These are phyloP conservation scores for Zymoseptoria ardabiliae DNA, from an alignment of 2,329 filamentous ascomycete species.

Conservation along the genomic window DNA sequence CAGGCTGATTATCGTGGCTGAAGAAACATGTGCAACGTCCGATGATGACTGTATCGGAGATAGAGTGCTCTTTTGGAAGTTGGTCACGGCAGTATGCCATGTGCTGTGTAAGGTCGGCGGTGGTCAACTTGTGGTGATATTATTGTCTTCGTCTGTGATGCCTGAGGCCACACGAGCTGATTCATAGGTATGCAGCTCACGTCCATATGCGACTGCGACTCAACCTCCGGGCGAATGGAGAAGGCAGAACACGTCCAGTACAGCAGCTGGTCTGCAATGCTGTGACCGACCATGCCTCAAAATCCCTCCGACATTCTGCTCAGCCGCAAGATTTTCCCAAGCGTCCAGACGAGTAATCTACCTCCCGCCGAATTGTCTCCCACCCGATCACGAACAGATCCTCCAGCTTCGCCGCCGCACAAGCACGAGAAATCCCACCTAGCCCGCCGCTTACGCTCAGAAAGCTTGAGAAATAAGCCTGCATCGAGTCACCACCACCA, in stretches of 20 bases:
- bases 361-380: constrained; percentile 8
- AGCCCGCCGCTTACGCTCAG: constrained; percentile 15
- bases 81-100: not conserved
- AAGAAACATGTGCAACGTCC: not conserved
- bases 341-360: constrained; percentile 8
- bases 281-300: not conserved
- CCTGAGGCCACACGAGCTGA: too few relatives aligned
- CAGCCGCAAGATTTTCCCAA: constrained; percentile 13
- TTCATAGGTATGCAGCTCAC: too few relatives aligned
- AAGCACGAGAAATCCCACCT: constrained; percentile 14
- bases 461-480: constrained; percentile 16
- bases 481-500: constrained; percentile 17
- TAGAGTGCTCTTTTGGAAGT: not conserved
- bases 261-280: not conserved
- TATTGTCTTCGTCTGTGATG: too few relatives aligned
- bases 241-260: not conserved
- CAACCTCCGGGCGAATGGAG: not conserved
- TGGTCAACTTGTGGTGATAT: not conserved
- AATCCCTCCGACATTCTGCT: not conserved
- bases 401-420: constrained; percentile 9
- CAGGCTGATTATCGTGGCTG: not conserved
- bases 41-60: not conserved
- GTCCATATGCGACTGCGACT: not conserved
- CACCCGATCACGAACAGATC: constrained; percentile 16
- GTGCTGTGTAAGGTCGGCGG: not conserved